phyloP scores from a whole-genome alignment of 768 basidiomycete genomes.

The Lentinula sp. region DNA sequence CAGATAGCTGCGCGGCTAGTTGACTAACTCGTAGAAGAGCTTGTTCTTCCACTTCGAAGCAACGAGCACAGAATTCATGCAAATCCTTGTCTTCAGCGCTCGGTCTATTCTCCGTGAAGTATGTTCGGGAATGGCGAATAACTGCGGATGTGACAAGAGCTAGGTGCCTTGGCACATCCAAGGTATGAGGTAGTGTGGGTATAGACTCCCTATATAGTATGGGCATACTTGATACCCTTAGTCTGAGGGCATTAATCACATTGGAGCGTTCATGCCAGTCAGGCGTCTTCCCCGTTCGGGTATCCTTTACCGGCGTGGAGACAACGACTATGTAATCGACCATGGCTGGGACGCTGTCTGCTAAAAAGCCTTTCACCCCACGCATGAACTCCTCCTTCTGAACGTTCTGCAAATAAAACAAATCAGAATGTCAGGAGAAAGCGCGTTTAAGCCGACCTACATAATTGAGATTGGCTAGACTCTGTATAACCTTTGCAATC shows the following conservation, averaged over 20 bases:
- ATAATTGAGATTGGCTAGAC: conserved; percentile 77
- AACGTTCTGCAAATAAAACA: conserved; percentile 32
- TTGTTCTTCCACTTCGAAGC: conserved; percentile 67
- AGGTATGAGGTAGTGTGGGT: conserved; percentile 63
- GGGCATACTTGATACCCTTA: conserved; percentile 50
- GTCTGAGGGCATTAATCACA: conserved; percentile 49
- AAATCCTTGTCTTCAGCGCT: conserved; percentile 36
- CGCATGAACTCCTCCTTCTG: conserved; percentile 83
- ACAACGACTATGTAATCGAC: conserved; percentile 71
- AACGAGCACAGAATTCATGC: conserved; percentile 52
- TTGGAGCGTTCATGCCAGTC: conserved; percentile 47
- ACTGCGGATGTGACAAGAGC: conserved; percentile 73
- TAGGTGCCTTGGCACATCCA: conserved; percentile 76
- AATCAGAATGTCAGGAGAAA: background rate
- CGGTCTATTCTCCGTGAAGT: conserved; percentile 25
- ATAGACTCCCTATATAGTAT: conserved; percentile 64
- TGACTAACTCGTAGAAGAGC: conserved; percentile 63
- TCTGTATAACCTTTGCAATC: conserved; percentile 87
- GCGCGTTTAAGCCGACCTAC: conserved; percentile 31
- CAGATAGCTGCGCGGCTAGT: conserved; percentile 36
- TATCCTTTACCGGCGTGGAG: conserved; percentile 43
- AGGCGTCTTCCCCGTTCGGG: conserved; percentile 17
- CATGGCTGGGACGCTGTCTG: conserved; percentile 61
- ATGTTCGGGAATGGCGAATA: conserved; percentile 53
- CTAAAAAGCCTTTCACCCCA: conserved; percentile 68